phyloP scores from a whole-genome alignment of 768 basidiomycete species.

The Naganishia onofrii region DNA sequence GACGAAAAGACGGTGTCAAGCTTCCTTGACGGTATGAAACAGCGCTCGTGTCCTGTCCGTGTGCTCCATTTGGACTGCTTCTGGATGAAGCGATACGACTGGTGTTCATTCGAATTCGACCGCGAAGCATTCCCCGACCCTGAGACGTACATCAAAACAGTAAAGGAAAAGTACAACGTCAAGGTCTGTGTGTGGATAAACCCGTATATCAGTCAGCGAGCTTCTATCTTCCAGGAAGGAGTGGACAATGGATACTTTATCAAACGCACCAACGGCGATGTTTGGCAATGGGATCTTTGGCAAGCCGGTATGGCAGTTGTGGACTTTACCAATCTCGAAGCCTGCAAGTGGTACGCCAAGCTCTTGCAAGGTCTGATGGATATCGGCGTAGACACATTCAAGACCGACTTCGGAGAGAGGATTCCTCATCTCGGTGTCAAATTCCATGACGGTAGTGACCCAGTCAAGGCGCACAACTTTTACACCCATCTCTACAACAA shows the following conservation, averaged over 20 bases:
- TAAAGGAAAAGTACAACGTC: conserved; percentile 58
- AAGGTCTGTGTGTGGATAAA: conserved; percentile 72
- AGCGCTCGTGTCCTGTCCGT: conserved; percentile 55
- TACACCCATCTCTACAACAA: conserved; percentile 70
- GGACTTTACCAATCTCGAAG: conserved; percentile 65
- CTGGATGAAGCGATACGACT: conserved; percentile 45
- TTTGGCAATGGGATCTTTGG: conserved; percentile 64
- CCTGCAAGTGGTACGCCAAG: conserved; percentile 60
- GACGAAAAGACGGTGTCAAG: conserved; percentile 65
- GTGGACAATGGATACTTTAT: conserved; percentile 68
- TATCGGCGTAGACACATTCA: conserved; percentile 52
- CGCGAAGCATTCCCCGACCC: conserved; percentile 74
- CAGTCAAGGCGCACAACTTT: conserved; percentile 67
- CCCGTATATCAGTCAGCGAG: conserved; percentile 59
- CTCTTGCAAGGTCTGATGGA: conserved; percentile 59
- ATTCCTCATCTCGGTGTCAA: conserved; percentile 66
- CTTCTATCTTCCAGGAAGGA: conserved; percentile 65
- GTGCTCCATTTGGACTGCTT: conserved; percentile 69
- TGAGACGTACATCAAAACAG: conserved; percentile 58
- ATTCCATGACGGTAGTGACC: conserved; percentile 68
- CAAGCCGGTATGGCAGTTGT: conserved; percentile 59
- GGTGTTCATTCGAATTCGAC: conserved; percentile 65
- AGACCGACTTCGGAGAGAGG: conserved; percentile 72
- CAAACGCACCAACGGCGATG: conserved; percentile 63
- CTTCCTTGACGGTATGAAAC: conserved; percentile 69